Percentiles rank a stretch among this genome's conserved stretches.
These are phyloP conservation scores for Gynostemma pentaphyllum DNA, from an alignment of 306 rosid species.

Conservation along the genomic window DNA sequence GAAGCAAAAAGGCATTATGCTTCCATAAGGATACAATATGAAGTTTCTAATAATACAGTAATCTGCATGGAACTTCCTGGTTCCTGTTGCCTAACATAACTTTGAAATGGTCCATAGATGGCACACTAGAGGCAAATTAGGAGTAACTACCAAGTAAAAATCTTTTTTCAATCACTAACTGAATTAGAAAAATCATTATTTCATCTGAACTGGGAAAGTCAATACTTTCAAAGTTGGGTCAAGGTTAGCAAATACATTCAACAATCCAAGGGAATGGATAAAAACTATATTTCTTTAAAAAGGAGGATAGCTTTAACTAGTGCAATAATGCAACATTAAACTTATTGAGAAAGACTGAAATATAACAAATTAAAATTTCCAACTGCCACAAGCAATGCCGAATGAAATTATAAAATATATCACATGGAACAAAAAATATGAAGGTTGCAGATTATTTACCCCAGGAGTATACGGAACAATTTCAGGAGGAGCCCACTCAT, in stretches of 20 bases:
- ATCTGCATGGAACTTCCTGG: background rate
- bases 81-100: background rate
- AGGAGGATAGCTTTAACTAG: background rate
- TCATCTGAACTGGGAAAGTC: too few species aligned
- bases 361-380: background rate
- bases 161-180: too few species aligned
- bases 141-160: too few species aligned
- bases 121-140: too few species aligned
- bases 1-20: background rate
- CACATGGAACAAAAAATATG: background rate
- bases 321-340: background rate
- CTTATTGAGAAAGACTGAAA: too few species aligned
- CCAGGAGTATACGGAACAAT: constrained; percentile 48
- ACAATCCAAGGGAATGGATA: too few species aligned
- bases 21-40: background rate
- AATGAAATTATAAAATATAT: background rate
- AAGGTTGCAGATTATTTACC: constrained; percentile 19
- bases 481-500: constrained; percentile 88
- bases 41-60: background rate
- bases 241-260: too few species aligned
- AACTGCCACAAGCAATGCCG: background rate
- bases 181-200: too few species aligned
- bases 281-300: too few species aligned
- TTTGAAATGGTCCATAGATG: background rate
- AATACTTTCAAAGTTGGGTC: too few species aligned